Base-by-base conservation (phyloP, 1,284 basidiomycete species). In the Puccinia polysora region DNA sequence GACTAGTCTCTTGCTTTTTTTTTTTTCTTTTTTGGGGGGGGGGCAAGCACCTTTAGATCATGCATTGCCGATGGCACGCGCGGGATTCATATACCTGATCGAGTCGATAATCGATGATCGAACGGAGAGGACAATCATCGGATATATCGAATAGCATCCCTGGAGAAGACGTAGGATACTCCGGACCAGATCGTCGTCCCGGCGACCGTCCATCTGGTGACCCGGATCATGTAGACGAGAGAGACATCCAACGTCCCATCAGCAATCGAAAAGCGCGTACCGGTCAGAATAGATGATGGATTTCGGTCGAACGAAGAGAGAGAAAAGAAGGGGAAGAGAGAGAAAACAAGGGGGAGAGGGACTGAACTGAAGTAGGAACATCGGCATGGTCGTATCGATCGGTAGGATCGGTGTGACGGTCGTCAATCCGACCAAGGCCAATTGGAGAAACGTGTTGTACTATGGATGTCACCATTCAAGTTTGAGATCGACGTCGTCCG, bases 161-260 rank as follows among this genome's bases (percentile, higher is more conserved):
- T 86, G 8, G 85, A 85, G 75, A 90, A 89, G 0, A 95, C 78
- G 78, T 97, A 97, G 28, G 91, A 91, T 59, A 93, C 77, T 1
- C 95, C 95, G 75, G 91, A 95, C 87, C 88, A 91, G 32, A 97
- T 83, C 0, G 95, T 97, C 3, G 95, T 97, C 1, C 84, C 85
- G 0, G 88, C 92, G 0, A 96, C 92, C 1, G 88, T 83, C 84
- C 85, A 89, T 79, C 93, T 96, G n/a, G n/a, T n/a, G n/a, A n/a
- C n/a, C n/a, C n/a, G n/a, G n/a, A n/a, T n/a, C n/a, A n/a, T n/a
- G n/a, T n/a, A n/a, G n/a, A n/a, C n/a, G n/a, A n/a, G n/a, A n/a
- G n/a, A n/a, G n/a, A 55, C 49, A 25, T 23, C 20, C 40, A 53
- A 30, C 58, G 47, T 64, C 45, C 6, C 28, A 67, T 58, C 0